These are phyloP conservation scores for Nicotiana obtusifolia DNA, from an alignment of 257 asterid genomes.

Conservation along the genomic window DNA sequence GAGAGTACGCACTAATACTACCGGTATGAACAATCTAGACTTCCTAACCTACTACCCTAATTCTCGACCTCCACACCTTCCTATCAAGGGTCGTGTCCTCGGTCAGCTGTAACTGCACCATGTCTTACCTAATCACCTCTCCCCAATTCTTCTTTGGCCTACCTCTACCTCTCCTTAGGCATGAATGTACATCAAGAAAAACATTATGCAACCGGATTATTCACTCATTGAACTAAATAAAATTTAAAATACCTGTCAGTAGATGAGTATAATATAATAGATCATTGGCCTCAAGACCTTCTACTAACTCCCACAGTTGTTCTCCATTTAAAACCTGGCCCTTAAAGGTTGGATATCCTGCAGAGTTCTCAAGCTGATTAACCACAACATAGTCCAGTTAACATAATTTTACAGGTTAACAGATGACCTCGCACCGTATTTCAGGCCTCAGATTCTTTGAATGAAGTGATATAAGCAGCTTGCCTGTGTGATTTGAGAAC, in stretches of 20 bases:
- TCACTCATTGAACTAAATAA: background rate
- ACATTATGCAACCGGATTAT: background rate
- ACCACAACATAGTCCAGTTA: background rate
- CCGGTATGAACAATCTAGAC: too few species aligned
- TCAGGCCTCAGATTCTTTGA: conserved; percentile 36
- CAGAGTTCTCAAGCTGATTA: conserved; percentile 23
- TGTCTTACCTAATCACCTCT: background rate
- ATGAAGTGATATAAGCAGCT: conserved; percentile 51
- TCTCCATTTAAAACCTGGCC: conserved; percentile 97
- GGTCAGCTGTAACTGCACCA: too few species aligned
- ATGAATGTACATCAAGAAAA: background rate
- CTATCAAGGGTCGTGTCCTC: too few species aligned
- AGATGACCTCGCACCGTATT: conserved; percentile 40
- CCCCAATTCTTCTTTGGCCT: background rate
- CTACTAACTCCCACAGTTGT: conserved; percentile 89
- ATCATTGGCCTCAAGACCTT: conserved; percentile 89
- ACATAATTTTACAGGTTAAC: conserved; percentile 20
- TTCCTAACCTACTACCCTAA: too few species aligned
- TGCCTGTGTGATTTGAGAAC: conserved; percentile 99
- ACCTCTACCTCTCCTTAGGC: background rate
- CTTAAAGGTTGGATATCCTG: conserved; percentile 96
- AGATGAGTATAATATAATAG: conserved; percentile 86
- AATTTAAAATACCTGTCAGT: conserved; percentile 62
- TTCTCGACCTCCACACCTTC: too few species aligned
- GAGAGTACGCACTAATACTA: too few species aligned